These are phyloP conservation scores for Claviceps arundinis DNA, from an alignment of 2,329 filamentous ascomycete genomes.

Conservation along the genomic window DNA sequence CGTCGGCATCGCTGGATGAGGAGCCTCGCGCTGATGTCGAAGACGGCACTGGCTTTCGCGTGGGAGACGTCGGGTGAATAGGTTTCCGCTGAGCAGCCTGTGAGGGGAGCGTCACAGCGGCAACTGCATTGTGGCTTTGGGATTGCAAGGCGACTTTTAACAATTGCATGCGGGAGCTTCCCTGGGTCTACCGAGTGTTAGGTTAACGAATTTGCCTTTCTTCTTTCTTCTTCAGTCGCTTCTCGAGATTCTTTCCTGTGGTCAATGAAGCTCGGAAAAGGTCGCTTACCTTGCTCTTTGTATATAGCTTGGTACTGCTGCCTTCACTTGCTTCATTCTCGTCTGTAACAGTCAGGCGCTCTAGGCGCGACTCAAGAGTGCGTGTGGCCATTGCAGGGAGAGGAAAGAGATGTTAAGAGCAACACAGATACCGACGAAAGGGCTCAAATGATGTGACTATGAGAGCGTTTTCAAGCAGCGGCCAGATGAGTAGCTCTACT, in stretches of 20 bases:
- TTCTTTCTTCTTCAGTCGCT: background rate
- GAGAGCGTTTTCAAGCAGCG: background rate
- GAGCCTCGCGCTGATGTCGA: constrained; percentile 16
- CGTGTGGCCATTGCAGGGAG: constrained; percentile 52
- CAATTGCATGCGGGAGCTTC: constrained; percentile 60
- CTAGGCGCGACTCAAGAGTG: constrained; percentile 73
- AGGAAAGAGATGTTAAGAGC: background rate
- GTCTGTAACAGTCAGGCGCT: constrained; percentile 79
- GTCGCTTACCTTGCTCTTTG: constrained; percentile 63
- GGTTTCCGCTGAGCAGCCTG: constrained; percentile 46
- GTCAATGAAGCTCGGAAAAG: background rate
- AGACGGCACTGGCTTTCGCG: constrained; percentile 34
- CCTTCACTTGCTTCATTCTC: constrained; percentile 58
- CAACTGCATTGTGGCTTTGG: constrained; percentile 52
- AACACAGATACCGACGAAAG: background rate
- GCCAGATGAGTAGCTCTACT: background rate
- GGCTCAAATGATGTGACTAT: background rate
- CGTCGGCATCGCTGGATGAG: constrained; percentile 37
- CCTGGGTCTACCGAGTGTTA: constrained; percentile 24
- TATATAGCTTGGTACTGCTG: constrained; percentile 33
- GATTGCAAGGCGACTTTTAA: constrained; percentile 77
- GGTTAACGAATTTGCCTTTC: background rate
- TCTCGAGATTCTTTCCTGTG: background rate
- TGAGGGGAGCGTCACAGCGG: constrained; percentile 54
- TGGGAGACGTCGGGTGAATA: constrained; percentile 35